Conservation (phyloP, 2,329 filamentous ascomycete species). For the Elsinoe fawcettii region DNA sequence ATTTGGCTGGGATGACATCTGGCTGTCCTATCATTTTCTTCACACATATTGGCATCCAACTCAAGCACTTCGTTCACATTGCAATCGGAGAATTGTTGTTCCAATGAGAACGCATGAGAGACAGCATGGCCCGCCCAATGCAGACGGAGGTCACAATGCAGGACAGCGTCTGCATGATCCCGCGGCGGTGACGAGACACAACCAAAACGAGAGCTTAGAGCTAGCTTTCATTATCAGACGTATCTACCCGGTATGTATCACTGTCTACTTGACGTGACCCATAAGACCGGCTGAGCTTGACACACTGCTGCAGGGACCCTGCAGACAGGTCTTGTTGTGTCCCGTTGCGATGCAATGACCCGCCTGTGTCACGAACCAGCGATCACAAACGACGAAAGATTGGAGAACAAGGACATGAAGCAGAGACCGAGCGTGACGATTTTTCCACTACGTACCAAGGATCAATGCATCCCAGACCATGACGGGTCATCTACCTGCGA, state of each 20-base stretch:
- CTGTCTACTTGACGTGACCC: background rate
- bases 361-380: background rate
- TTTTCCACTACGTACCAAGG: background rate
- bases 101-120: too few species aligned
- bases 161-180: too few species aligned
- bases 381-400: background rate
- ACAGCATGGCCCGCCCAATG: too few species aligned
- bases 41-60: too few species aligned
- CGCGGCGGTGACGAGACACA: background rate
- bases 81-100: too few species aligned
- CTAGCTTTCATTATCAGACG: background rate
- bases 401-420: background rate
- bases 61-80: too few species aligned
- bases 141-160: too few species aligned
- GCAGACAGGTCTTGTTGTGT: background rate
- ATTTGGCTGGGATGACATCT: too few species aligned
- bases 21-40: too few species aligned
- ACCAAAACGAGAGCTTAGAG: background rate
- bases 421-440: background rate
- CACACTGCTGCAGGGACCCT: background rate
- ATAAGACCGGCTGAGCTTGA: background rate
- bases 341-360: background rate
- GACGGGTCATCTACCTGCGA: background rate
- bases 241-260: background rate
- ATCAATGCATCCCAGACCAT: background rate